These are phyloP conservation scores for Lasiodiplodia hormozganensis DNA, from an alignment of 2,329 filamentous ascomycete genomes.

Conservation along the genomic window DNA sequence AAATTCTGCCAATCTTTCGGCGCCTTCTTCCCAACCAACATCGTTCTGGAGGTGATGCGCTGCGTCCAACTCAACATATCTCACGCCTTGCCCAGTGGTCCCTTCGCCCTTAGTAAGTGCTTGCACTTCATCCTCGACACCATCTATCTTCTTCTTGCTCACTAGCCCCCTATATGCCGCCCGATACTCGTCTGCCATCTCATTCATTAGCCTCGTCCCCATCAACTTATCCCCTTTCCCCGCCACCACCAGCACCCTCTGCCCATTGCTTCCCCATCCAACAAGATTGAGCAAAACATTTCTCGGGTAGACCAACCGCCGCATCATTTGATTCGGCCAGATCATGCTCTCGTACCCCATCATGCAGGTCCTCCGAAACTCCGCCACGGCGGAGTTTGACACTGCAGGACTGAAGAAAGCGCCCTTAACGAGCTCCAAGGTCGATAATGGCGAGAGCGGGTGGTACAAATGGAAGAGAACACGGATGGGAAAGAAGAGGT, in stretches of 20 bases:
- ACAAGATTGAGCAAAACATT: slow-evolving; percentile 49
- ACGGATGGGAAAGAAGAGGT: slow-evolving; percentile 58
- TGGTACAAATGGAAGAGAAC: slow-evolving; percentile 57
- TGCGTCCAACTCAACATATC: slow-evolving; percentile 51
- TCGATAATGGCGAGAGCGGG: slow-evolving; percentile 60
- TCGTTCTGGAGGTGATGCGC: slow-evolving; percentile 64
- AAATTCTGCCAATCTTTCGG: slow-evolving; percentile 38
- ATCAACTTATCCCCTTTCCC: slow-evolving; percentile 53
- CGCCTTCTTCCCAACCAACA: slow-evolving; percentile 56
- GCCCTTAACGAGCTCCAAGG: slow-evolving; percentile 55
- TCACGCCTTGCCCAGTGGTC: slow-evolving; percentile 44
- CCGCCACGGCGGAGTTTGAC: slow-evolving; percentile 48
- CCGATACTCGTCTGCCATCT: slow-evolving; percentile 46
- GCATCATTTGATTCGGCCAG: slow-evolving; percentile 60
- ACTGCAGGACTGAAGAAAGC: slow-evolving; percentile 60
- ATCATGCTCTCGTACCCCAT: slow-evolving; percentile 59
- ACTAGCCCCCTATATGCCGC: slow-evolving; percentile 42
- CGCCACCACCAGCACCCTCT: slow-evolving; percentile 32
- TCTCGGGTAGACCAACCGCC: slow-evolving; percentile 50
- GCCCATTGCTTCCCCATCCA: slow-evolving; percentile 44
- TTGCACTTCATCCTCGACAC: slow-evolving; percentile 22
- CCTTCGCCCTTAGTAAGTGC: slow-evolving; percentile 15
- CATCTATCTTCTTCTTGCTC: slow-evolving; percentile 41
- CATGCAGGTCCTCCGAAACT: slow-evolving; percentile 53
- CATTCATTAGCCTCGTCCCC: slow-evolving; percentile 45